These are phyloP conservation scores for Tremella yokohamensis DNA, from an alignment of 768 basidiomycete species.

Conservation along the genomic window DNA sequence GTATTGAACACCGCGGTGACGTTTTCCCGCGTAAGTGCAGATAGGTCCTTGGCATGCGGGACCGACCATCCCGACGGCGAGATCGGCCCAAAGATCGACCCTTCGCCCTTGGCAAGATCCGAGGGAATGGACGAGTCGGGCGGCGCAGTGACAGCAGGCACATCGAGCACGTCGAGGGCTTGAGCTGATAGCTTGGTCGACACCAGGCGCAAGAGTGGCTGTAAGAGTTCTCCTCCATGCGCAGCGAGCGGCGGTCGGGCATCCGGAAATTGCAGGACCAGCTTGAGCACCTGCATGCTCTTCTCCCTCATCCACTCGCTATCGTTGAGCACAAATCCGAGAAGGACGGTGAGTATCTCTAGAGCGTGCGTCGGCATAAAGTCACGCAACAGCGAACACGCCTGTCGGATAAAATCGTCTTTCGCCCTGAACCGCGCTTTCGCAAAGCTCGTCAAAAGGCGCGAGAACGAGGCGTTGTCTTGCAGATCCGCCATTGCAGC, in stretches of 20 bases:
- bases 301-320: conserved; percentile 77
- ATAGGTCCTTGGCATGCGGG: conserved; percentile 62
- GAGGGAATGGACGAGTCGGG: neutral
- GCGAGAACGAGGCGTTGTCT: conserved; percentile 71
- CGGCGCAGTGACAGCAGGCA: conserved; percentile 57
- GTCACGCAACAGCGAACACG: conserved; percentile 77
- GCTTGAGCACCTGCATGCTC: conserved; percentile 80
- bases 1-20: conserved; percentile 82
- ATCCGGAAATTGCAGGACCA: conserved; percentile 80
- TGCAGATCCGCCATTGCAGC: conserved; percentile 68
- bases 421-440: conserved; percentile 82
- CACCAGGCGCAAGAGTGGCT: conserved; percentile 84
- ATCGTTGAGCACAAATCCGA: conserved; percentile 78
- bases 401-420: conserved; percentile 90
- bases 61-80: conserved; percentile 85
- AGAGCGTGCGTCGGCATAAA: conserved; percentile 69
- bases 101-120: conserved; percentile 25
- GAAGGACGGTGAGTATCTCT: conserved; percentile 76
- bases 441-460: conserved; percentile 84
- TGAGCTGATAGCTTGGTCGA: conserved; percentile 78
- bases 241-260: conserved; percentile 68
- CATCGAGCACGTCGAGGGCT: conserved; percentile 89
- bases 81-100: conserved; percentile 70
- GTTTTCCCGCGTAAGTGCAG: conserved; percentile 67
- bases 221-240: conserved; percentile 78